These are phyloP conservation scores for Candida glucosophila DNA, from an alignment of 1,139 yeast species.

Conservation along the genomic window DNA sequence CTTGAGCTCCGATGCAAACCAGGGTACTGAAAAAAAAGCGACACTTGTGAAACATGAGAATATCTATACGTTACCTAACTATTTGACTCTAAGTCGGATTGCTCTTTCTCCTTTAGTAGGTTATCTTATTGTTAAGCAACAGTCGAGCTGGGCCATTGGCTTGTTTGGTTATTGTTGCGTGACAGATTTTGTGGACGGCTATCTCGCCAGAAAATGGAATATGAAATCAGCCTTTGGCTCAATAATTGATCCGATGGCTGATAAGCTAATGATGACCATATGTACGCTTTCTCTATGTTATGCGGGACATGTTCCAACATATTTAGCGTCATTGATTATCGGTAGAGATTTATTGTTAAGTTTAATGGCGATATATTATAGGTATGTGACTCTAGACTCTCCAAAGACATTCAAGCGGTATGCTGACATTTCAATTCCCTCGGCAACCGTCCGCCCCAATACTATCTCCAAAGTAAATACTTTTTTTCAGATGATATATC, in stretches of 20 bases:
- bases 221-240: constrained; percentile 82
- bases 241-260: constrained; percentile 92
- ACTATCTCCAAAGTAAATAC: constrained; percentile 82
- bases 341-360: constrained; percentile 81
- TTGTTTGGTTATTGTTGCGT: constrained; percentile 78
- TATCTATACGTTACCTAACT: constrained; percentile 75
- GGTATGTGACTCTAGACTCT: constrained; percentile 66
- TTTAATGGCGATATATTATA: constrained; percentile 62
- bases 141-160: constrained; percentile 55
- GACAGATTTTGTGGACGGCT: constrained; percentile 90
- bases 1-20: no score
- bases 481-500: constrained; percentile 82
- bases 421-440: constrained; percentile 64
- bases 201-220: constrained; percentile 71
- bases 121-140: constrained; percentile 56
- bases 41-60: constrained; percentile 29
- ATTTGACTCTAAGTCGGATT: constrained; percentile 73
- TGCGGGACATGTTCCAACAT: constrained; percentile 56
- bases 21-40: no score
- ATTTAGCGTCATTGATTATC: constrained; percentile 64
- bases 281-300: constrained; percentile 73
- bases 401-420: constrained; percentile 68
- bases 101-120: constrained; percentile 80
- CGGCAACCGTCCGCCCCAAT: constrained; percentile 89
- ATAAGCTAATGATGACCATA: constrained; percentile 80